Evolutionary conservation across 345 rosid genomes (phyloP).

Genomic region (Triadica sebifera): DNA sequence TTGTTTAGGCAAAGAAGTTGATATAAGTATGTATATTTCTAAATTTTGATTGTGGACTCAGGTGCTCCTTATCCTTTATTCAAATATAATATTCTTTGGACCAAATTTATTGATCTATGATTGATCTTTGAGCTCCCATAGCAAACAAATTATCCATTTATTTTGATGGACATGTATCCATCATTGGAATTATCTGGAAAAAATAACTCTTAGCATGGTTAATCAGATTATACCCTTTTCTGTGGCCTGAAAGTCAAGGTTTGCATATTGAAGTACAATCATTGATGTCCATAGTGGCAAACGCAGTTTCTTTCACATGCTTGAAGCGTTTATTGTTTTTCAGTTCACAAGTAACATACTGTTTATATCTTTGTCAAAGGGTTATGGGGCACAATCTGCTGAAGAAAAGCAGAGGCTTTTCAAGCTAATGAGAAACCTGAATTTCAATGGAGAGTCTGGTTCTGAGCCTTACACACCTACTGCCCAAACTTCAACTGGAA

Average conservation of each 20-base stretch:
- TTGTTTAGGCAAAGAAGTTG: constrained; percentile 3
- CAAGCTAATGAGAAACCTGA: constrained; percentile 91
- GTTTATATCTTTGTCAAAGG: constrained; percentile 45
- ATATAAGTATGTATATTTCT: not conserved
- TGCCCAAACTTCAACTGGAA: constrained; percentile 58
- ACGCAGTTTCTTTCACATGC: not conserved
- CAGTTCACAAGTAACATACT: not conserved
- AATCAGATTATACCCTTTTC: not conserved
- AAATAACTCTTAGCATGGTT: not conserved
- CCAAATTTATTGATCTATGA: not conserved
- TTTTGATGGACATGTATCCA: not conserved
- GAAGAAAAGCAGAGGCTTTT: constrained; percentile 97
- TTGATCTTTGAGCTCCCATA: not conserved
- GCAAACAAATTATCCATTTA: not conserved
- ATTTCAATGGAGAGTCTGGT: constrained; percentile 88
- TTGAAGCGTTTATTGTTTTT: not conserved
- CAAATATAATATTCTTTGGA: not conserved
- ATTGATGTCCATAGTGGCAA: not conserved
- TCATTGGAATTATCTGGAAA: not conserved
- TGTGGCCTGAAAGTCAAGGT: not conserved
- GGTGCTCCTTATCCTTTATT: not conserved
- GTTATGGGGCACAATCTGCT: constrained; percentile 94
- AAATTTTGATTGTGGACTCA: not conserved
- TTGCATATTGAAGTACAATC: not conserved
- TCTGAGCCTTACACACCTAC: constrained; percentile 70